Base-by-base conservation (phyloP, 164 flowering plant genomes). In the Amborella trichopoda region DNA sequence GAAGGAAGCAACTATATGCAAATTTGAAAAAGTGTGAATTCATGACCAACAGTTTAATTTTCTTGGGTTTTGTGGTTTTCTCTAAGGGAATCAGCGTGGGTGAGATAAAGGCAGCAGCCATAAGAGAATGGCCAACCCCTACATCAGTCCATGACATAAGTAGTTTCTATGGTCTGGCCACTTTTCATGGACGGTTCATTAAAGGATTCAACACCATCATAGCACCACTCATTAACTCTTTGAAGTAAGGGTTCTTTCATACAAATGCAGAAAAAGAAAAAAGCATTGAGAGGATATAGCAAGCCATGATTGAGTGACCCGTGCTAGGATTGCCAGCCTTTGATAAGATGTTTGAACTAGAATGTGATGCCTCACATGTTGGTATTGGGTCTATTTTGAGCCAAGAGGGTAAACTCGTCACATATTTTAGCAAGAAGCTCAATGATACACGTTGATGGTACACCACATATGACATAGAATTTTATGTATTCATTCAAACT, bases 41-140 rank as follows among this genome's bases (percentile, higher is more conserved):
- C 10, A 0, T 45, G 20, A 3, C 30, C 16, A 24, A 2, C 3
- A n/a, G 19, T 9, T 21, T 5, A 3, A 11, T 45, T 2, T 27
- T 45, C 18, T 26, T 46, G 49, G 49, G 11, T 12, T 46, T 46
- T 6, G 20, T 46, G 20, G 18, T 46, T 17, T 25, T 21, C 2
- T 6, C 20, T 13, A 34, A 26, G 3, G 40, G 25, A 12, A 23
- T 47, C 16, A 2, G n/a, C 8, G 13, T 12, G 10, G 40, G 32
- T 20, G 6, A 13, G 10, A 10, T 13, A 17, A 28, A 47, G 13
- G 50, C 11, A 17, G 2, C 20, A 18, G 14, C 10, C 23, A 25
- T 23, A 2, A 0, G 3, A 14, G 38, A 47, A 1, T 30, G 18
- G 28, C 10, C 11, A 4, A 22, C 33, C 1, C 2, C 40, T 3